Percentiles rank a stretch among this genome's conserved stretches.
Evolutionary conservation across 2,329 filamentous ascomycete species (phyloP).

Genomic region (Pestalotiopsis sp.): DNA sequence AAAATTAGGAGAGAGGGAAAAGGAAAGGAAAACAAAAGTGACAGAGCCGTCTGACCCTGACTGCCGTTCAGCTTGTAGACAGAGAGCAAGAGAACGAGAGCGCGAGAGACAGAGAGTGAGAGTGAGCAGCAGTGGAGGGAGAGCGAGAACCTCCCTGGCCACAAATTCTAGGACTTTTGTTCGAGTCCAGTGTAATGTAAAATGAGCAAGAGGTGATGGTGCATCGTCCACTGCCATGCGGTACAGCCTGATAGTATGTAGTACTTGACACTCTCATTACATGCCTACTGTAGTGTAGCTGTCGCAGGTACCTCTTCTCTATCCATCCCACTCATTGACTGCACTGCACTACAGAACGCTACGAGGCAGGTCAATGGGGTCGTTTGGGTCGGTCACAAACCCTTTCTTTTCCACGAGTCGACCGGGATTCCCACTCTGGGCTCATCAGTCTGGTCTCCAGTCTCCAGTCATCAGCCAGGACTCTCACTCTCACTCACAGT

Average conservation of each 20-base stretch:
- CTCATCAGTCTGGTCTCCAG: background rate
- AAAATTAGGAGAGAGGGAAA: background rate
- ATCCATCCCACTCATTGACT: too few species aligned
- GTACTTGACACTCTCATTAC: too few species aligned
- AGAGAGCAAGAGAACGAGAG: background rate
- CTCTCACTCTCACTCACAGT: background rate
- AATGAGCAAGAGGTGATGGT: background rate
- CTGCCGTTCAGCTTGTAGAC: background rate
- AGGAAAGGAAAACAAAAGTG: background rate
- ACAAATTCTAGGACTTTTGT: background rate
- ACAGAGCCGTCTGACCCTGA: background rate
- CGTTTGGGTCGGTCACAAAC: background rate
- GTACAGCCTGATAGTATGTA: background rate
- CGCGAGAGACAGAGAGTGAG: background rate
- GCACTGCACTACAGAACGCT: too few species aligned
- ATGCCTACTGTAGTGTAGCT: too few species aligned
- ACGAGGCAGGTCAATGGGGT: background rate
- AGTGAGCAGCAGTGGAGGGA: background rate
- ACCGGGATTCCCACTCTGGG: background rate
- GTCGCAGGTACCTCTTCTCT: too few species aligned
- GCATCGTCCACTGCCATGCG: background rate
- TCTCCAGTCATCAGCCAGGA: background rate
- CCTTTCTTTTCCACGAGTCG: background rate
- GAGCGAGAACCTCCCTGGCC: background rate
- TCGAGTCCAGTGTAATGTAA: background rate